phyloP scores from a whole-genome alignment of 164 flowering plant species.

The Aristolochia californica region DNA sequence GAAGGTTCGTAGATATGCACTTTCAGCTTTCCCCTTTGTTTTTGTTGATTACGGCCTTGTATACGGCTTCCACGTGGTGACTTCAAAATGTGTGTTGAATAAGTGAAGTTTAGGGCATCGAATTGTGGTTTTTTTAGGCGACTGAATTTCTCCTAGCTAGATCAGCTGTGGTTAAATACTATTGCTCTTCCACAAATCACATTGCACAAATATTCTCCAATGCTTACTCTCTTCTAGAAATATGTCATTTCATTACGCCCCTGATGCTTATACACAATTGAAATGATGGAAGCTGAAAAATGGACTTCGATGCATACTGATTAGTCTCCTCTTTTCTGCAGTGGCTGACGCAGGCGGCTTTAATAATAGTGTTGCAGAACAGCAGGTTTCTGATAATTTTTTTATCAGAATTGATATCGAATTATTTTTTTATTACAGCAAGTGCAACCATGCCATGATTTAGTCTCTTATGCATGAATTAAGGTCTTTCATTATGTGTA shows the following conservation, averaged over 20 bases:
- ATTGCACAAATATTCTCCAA: too few relatives aligned
- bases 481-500: too few relatives aligned
- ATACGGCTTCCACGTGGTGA: not conserved
- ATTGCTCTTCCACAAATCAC: too few relatives aligned
- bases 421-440: too few relatives aligned
- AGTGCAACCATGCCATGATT: too few relatives aligned
- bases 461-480: too few relatives aligned
- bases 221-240: not conserved
- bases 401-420: not conserved
- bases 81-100: not conserved
- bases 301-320: not conserved
- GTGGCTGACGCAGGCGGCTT: conserved; percentile 71
- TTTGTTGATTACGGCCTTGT: not conserved
- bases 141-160: not conserved
- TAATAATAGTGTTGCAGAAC: conserved; percentile 70
- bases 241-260: not conserved
- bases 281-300: not conserved
- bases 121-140: not conserved
- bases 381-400: conserved; percentile 45
- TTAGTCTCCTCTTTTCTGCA: conserved; percentile 19
- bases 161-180: too few relatives aligned
- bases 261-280: not conserved
- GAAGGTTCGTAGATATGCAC: conserved; percentile 46
- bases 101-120: not conserved
- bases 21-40: not conserved